A percentile compares a stretch with the other conserved stretches of the same genome.
phyloP scores from a whole-genome alignment of 345 rosid species.

The Eucalyptus dawsonii region DNA sequence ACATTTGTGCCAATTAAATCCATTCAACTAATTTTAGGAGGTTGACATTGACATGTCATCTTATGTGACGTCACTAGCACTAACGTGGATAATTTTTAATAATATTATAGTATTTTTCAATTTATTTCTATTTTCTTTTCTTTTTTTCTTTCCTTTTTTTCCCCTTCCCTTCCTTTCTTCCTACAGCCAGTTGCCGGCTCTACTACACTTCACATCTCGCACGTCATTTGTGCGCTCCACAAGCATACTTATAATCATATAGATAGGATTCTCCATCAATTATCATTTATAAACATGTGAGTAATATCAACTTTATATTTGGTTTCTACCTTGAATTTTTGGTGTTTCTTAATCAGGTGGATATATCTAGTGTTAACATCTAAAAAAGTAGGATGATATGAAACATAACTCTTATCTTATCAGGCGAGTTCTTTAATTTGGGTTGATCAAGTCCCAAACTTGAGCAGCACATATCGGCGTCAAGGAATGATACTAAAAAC shows the following conservation, averaged over 20 bases:
- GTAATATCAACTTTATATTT: neutral
- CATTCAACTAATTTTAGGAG: too few species aligned
- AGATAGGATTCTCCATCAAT: neutral
- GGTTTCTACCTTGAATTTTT: neutral
- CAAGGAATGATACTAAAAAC: neutral
- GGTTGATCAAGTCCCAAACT: neutral
- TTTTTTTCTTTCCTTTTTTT: too few species aligned
- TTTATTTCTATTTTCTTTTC: rapidly evolving
- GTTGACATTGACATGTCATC: neutral
- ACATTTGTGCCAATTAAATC: too few species aligned
- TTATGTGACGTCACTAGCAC: neutral
- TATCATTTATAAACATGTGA: neutral
- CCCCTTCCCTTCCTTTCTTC: neutral
- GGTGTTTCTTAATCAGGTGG: neutral
- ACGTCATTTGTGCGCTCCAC: neutral
- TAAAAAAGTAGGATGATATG: neutral
- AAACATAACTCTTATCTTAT: neutral
- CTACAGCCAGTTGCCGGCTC: neutral
- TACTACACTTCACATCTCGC: neutral
- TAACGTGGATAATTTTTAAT: too few species aligned
- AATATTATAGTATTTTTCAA: too few species aligned
- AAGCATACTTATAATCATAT: neutral
- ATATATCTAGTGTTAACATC: neutral
- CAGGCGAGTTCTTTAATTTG: neutral
- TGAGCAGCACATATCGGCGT: neutral